These are phyloP conservation scores for Aspergillus oerlinghausenensis DNA, from an alignment of 2,329 filamentous ascomycete species.

Conservation along the genomic window DNA sequence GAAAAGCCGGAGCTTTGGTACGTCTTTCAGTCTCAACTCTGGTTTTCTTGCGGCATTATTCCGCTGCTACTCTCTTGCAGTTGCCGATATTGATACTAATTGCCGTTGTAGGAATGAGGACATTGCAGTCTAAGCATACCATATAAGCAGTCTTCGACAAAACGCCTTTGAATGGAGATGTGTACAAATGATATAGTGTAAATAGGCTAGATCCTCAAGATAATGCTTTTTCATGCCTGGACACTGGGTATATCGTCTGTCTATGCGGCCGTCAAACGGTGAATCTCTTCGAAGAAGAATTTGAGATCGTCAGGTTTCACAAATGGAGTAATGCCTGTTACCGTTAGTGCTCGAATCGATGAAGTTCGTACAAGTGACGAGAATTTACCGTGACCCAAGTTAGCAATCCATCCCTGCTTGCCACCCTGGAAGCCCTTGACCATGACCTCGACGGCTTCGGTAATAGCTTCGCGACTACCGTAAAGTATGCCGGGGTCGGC, in stretches of 20 bases:
- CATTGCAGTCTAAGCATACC: constrained; percentile 46
- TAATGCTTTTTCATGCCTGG: background rate
- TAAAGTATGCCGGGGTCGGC: constrained; percentile 93
- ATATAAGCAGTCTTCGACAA: background rate
- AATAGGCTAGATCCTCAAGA: background rate
- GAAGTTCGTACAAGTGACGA: background rate
- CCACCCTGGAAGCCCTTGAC: constrained; percentile 77
- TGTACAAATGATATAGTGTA: constrained; percentile 5
- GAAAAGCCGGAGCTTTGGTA: constrained; percentile 70
- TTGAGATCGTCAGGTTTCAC: constrained; percentile 90
- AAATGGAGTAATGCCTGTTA: constrained; percentile 79
- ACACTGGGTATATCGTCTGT: background rate
- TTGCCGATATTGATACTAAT: background rate
- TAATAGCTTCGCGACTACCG: constrained; percentile 76
- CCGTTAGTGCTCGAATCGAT: constrained; percentile 12
- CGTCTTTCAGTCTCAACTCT: constrained; percentile 22
- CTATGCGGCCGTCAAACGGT: constrained; percentile 49
- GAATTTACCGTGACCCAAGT: constrained; percentile 81
- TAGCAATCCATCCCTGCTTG: constrained; percentile 93
- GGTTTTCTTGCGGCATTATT: background rate
- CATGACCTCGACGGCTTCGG: constrained; percentile 76
- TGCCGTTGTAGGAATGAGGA: constrained; percentile 51
- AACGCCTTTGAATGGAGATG: background rate
- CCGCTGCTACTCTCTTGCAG: background rate
- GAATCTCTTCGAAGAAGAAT: constrained; percentile 91